Percentiles rank a stretch among this genome's conserved stretches.
phyloP scores from a whole-genome alignment of 2,329 filamentous ascomycete genomes.

The Cordyceps cateniannulata region DNA sequence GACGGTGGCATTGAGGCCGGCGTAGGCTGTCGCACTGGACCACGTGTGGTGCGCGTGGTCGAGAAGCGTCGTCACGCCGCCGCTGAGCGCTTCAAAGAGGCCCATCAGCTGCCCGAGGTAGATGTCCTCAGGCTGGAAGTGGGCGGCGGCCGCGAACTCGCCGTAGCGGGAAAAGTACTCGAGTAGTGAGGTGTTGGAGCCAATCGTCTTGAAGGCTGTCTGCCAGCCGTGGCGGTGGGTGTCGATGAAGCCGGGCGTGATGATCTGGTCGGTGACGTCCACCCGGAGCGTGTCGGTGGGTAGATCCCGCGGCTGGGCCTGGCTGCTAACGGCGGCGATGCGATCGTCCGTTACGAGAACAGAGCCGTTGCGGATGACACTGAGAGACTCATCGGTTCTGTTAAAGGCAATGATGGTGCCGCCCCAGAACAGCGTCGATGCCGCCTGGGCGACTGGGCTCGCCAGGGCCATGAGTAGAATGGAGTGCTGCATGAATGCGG shows the following conservation, averaged over 20 bases:
- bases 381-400: constrained; percentile 23
- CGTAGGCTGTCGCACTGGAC: constrained; percentile 25
- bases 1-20: constrained; percentile 39
- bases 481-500: not conserved
- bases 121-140: constrained; percentile 14
- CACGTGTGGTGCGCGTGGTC: constrained; percentile 9
- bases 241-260: constrained; percentile 50
- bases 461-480: not conserved
- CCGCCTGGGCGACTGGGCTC: not conserved
- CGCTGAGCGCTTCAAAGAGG: constrained; percentile 1
- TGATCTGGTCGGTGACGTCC: constrained; percentile 44
- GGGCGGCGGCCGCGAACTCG: constrained; percentile 23
- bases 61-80: constrained; percentile 4
- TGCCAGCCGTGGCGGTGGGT: constrained; percentile 53
- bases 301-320: not conserved
- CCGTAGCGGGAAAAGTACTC: constrained; percentile 36
- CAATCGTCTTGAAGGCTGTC: constrained; percentile 46
- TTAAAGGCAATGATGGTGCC: constrained; percentile 38
- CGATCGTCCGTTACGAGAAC: constrained; percentile 26
- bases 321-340: not conserved
- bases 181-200: constrained; percentile 41
- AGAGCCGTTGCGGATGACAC: constrained; percentile 33
- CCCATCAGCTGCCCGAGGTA: constrained; percentile 4
- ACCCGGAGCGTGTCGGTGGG: constrained; percentile 28
- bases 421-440: constrained; percentile 22